These are phyloP conservation scores for Amphirosellinia nigrospora DNA, from an alignment of 495 filamentous ascomycete species.

Conservation along the genomic window DNA sequence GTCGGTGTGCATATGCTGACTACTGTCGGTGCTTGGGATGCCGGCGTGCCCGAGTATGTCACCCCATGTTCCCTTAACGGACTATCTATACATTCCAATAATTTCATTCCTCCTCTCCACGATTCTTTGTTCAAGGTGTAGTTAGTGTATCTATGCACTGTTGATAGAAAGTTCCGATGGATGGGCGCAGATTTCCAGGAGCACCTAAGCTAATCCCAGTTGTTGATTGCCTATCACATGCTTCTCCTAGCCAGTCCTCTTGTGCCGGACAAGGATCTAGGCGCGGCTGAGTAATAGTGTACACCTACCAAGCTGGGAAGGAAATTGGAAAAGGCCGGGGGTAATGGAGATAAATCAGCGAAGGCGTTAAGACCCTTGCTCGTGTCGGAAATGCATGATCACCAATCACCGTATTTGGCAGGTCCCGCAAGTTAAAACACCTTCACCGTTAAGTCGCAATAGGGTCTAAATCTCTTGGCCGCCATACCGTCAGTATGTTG, in stretches of 20 bases:
- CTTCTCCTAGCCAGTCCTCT: background rate
- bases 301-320: background rate
- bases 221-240: too few relatives aligned
- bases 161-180: background rate
- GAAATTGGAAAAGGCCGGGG: background rate
- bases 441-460: background rate
- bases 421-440: background rate
- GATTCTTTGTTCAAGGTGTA: too few relatives aligned
- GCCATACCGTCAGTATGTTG: background rate
- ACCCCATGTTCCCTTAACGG: too few relatives aligned
- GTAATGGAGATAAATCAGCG: background rate
- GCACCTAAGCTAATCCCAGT: background rate
- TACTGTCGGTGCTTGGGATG: background rate
- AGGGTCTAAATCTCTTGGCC: background rate
- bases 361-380: background rate
- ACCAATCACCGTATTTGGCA: background rate
- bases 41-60: background rate
- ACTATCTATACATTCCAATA: too few relatives aligned
- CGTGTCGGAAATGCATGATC: background rate
- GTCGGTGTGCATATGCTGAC: background rate
- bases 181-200: background rate
- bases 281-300: conserved; percentile 1
- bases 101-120: too few relatives aligned
- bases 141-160: background rate
- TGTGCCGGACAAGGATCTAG: background rate